Evolutionary conservation across 2,329 filamentous ascomycete genomes (phyloP).

Genomic region (Penicillium sp.): DNA sequence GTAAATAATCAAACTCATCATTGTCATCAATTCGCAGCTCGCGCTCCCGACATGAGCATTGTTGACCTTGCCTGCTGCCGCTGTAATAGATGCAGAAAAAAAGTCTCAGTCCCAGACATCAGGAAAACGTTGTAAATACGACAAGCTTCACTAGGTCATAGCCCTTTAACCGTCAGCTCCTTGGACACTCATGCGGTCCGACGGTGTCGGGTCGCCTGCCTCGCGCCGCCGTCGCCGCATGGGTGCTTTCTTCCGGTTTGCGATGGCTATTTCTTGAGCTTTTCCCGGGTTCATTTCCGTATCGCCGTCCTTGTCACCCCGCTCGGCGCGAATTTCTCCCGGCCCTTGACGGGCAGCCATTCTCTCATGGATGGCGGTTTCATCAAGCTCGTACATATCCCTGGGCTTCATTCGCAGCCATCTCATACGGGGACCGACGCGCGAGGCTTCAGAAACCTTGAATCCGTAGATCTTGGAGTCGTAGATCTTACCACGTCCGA

Average conservation of each 20-base stretch:
- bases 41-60: neutral
- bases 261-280: conserved; percentile 38
- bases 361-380: conserved; percentile 47
- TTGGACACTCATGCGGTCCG: conserved; percentile 35
- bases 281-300: conserved; percentile 34
- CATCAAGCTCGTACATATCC: conserved; percentile 78
- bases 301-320: conserved; percentile 37
- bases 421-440: conserved; percentile 90
- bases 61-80: conserved; percentile 1
- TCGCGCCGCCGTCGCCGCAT: conserved; percentile 39
- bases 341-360: conserved; percentile 4
- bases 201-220: conserved; percentile 10
- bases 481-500: conserved; percentile 80
- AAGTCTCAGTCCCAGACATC: conserved; percentile 1
- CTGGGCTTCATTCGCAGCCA: conserved; percentile 84
- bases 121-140: conserved; percentile 10
- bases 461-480: conserved; percentile 97
- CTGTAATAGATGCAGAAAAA: neutral
- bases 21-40: conserved; percentile 8
- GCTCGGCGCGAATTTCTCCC: conserved; percentile 1
- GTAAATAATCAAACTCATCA: conserved; percentile 11
- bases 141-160: neutral
- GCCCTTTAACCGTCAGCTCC: conserved; percentile 15
- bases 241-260: conserved; percentile 42
- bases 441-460: conserved; percentile 82